Evolutionary conservation across 345 rosid species (phyloP).

Genomic region (Brassica incana): DNA sequence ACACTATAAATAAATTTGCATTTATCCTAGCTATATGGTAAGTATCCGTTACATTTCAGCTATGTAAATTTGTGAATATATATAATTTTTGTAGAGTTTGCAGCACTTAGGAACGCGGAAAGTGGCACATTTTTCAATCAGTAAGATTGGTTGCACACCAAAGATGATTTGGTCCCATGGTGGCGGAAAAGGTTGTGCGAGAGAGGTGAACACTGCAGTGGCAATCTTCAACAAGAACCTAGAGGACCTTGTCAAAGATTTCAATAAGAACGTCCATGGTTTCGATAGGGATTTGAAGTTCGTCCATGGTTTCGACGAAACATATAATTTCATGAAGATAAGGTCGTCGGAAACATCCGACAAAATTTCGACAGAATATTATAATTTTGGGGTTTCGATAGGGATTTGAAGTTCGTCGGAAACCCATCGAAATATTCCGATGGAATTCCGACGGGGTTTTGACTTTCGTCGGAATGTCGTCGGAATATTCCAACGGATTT

Average conservation of each 20-base stretch:
- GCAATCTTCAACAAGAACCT: slow-evolving; percentile 33
- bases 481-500: too few species aligned
- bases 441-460: too few species aligned
- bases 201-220: slow-evolving; percentile 33
- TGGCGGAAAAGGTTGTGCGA: slow-evolving; percentile 27
- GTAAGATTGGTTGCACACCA: slow-evolving; percentile 40
- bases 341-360: too few species aligned
- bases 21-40: background rate
- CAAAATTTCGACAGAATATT: too few species aligned
- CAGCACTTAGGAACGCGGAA: slow-evolving; percentile 42
- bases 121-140: slow-evolving; percentile 32
- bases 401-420: too few species aligned
- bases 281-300: background rate
- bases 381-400: too few species aligned
- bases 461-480: too few species aligned
- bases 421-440: too few species aligned
- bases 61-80: background rate
- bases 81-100: slow-evolving; percentile 21
- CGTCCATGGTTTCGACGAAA: too few species aligned
- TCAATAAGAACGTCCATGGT: slow-evolving; percentile 24
- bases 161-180: background rate
- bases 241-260: slow-evolving; percentile 25
- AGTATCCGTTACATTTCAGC: background rate
- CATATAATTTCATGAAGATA: too few species aligned
- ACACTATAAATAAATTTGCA: background rate